Percentiles rank a stretch among this genome's conserved stretches.
These are phyloP conservation scores for Sutorius australiensis DNA, from an alignment of 768 basidiomycete genomes.

Conservation along the genomic window DNA sequence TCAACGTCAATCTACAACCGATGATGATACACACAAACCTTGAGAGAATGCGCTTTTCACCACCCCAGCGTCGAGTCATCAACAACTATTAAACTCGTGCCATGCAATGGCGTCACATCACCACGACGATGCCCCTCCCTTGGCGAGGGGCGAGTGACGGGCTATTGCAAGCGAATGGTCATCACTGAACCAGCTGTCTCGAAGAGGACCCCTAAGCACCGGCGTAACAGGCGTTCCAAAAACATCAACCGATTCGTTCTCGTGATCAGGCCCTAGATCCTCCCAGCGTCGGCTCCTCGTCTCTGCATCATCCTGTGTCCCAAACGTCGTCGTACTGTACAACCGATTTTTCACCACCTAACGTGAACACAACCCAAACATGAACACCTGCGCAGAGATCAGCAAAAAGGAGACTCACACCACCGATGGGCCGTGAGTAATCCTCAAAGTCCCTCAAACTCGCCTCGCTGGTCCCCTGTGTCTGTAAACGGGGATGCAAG, in stretches of 20 bases:
- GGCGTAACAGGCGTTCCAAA: slow-evolving; percentile 12
- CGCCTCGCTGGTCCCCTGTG: slow-evolving; percentile 21
- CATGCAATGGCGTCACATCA: neutral
- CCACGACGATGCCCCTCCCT: neutral
- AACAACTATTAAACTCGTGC: neutral
- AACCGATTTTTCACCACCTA: slow-evolving; percentile 30
- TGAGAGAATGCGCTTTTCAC: neutral
- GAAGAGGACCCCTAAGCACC: neutral
- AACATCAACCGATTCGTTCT: slow-evolving; percentile 3
- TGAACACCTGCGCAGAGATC: neutral
- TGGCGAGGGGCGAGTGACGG: neutral
- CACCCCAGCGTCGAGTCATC: slow-evolving; percentile 2
- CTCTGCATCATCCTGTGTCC: slow-evolving; percentile 25
- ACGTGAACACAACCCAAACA: neutral
- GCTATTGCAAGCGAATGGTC: neutral
- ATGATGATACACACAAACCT: slow-evolving; percentile 11
- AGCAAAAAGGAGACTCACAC: slow-evolving; percentile 17
- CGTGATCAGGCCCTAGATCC: neutral
- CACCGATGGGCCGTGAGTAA: slow-evolving; percentile 32
- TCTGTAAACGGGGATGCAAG: slow-evolving; percentile 27
- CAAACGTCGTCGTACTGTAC: slow-evolving; percentile 33
- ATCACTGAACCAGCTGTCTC: slow-evolving; percentile 12
- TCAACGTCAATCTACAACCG: neutral
- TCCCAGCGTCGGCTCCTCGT: slow-evolving; percentile 2
- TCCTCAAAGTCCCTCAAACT: slow-evolving; percentile 33